A percentile compares a stretch with the other conserved stretches of the same genome.
Conservation (phyloP, 345 rosid species). For the Citrus reticulata region DNA sequence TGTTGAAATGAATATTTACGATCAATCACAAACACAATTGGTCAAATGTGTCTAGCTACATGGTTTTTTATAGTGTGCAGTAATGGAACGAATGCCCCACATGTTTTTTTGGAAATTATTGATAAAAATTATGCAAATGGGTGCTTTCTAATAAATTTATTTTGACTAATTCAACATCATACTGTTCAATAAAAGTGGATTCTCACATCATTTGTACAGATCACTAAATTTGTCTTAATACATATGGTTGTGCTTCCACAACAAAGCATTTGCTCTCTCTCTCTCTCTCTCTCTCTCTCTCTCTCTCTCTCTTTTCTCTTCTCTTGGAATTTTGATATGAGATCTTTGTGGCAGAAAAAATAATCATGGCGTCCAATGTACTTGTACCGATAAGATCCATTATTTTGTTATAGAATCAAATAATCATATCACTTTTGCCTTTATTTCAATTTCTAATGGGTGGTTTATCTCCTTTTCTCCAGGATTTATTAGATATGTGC, state of each 20-base stretch:
- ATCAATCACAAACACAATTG: background rate
- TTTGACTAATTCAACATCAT: background rate
- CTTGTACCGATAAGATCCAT: background rate
- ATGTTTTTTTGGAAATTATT: background rate
- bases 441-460: background rate
- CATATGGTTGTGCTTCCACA: background rate
- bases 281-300: background rate
- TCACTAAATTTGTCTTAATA: background rate
- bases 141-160: background rate
- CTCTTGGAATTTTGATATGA: background rate
- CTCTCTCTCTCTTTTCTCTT: background rate
- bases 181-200: background rate
- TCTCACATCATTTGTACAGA: constrained; percentile 6
- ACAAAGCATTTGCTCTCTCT: background rate
- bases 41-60: background rate
- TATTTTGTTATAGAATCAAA: background rate
- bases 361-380: constrained; percentile 2
- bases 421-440: background rate
- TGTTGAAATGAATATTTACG: background rate
- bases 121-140: background rate
- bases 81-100: background rate
- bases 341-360: background rate
- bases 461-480: background rate
- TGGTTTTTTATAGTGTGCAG: background rate
- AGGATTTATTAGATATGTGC: background rate